A percentile compares a stretch with the other conserved stretches of the same genome.
Conservation (phyloP, 1,284 basidiomycete species). For the Trichosporon inkin region DNA sequence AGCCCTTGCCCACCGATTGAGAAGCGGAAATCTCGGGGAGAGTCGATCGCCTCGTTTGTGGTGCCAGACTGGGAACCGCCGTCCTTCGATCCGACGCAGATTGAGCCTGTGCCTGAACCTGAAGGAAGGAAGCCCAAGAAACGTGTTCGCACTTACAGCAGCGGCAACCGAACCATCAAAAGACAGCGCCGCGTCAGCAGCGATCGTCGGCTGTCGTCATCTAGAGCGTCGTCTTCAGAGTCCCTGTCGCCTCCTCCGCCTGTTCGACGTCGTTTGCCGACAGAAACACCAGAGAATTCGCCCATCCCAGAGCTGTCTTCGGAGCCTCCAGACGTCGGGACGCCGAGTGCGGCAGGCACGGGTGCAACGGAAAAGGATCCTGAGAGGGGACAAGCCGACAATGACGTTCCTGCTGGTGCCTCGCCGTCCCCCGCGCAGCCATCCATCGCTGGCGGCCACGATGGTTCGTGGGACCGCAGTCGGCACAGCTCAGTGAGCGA, state of each 20-base stretch:
- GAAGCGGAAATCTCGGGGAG: not conserved
- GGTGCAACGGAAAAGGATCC: not conserved
- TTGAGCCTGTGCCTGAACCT: not conserved
- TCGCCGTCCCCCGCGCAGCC: too few relatives aligned
- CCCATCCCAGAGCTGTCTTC: not conserved
- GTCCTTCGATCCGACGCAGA: not conserved
- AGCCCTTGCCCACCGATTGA: not conserved
- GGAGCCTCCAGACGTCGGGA: not conserved
- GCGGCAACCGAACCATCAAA: conserved; percentile 2
- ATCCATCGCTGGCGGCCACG: too few relatives aligned
- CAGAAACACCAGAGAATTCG: not conserved
- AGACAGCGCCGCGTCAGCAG: not conserved
- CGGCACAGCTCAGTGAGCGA: not conserved
- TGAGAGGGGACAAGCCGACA: too few relatives aligned
- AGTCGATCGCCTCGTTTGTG: not conserved
- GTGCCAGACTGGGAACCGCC: conserved; percentile 4
- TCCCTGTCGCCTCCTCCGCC: not conserved
- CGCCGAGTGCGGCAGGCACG: not conserved
- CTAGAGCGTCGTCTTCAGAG: not conserved
- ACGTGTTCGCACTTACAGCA: not conserved
- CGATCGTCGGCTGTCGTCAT: not conserved
- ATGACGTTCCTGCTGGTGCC: too few relatives aligned
- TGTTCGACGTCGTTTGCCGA: not conserved
- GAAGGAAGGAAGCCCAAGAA: not conserved
- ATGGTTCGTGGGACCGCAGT: not conserved